Base-by-base conservation (phyloP, 106 monocot species). In the Iris macrosiphon region DNA sequence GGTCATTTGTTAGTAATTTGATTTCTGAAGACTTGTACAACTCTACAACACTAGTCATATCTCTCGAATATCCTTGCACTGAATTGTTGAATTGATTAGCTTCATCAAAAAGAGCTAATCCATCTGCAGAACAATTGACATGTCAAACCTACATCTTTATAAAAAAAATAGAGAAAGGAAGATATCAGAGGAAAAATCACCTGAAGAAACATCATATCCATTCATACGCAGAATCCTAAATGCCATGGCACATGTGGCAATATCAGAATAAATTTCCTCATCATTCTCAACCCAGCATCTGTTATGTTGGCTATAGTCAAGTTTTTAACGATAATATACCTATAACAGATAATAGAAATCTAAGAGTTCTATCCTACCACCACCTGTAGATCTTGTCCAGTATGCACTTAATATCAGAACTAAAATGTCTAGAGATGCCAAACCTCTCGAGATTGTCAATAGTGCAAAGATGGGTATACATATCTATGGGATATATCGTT, bases 211-310 rank as follows among this genome's bases (percentile, higher is more conserved):
- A 27, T 69, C 69, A 70, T 87, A 98, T 61, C 90, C 96, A 62
- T 98, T 64, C 75, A 87, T 72, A 47, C 86, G 72, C 31, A 98
- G 49, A 75, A 87, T 58, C 30, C 96, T 77, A 73, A 98, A 98
- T 53, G 96, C 83, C 72, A 98, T 52, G 45, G 86, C 83, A 71
- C 65, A 69, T 18, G 83, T 83, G 11, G 67, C 29, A 57, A 75
- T 31, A 21, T 83, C 77, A 53, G 64, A 78, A 47, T 30, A 54
- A 45, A 98, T 64, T 63, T 98, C 79, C 46, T 86, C 96, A 64
- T 87, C 86, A 45, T 73, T 76, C 40, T 83, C 47, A 37, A 80
- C 19, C 96, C 90, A 90, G 26, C 61, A 72, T 68, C 96, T 90
- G 74, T 37, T 55, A 67, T 40, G n/a, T 33, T 40, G 4, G 54